Evolutionary conservation across 805 yeast species (phyloP).

Genomic region (Debaryomyces castellii): DNA sequence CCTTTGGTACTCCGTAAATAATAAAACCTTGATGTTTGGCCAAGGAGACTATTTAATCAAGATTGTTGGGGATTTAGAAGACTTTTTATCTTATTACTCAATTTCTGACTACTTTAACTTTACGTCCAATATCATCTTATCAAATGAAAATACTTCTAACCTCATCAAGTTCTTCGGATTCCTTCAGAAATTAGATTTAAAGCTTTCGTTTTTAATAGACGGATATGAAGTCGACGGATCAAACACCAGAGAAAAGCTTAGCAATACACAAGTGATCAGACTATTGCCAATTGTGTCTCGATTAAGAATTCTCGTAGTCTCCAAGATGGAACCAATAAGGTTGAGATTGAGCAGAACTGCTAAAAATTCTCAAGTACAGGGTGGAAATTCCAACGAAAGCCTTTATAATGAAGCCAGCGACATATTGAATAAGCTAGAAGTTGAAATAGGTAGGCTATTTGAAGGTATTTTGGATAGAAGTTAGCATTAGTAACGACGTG

Average conservation of each 20-base stretch:
- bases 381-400: background rate
- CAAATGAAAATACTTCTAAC: conserved; percentile 8
- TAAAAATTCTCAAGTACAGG: background rate
- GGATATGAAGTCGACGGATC: conserved; percentile 19
- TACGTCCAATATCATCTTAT: conserved; percentile 1
- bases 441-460: conserved; percentile 37
- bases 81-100: conserved; percentile 31
- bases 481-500: conserved; percentile 4
- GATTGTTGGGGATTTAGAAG: conserved; percentile 39
- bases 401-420: conserved; percentile 6
- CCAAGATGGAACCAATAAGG: conserved; percentile 20
- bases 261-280: conserved; percentile 33
- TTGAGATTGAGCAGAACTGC: conserved; percentile 5
- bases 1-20: conserved; percentile 32
- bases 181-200: conserved; percentile 30
- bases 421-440: conserved; percentile 24
- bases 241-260: conserved; percentile 13
- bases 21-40: conserved; percentile 24
- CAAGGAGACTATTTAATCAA: conserved; percentile 37
- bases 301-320: conserved; percentile 28
- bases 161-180: conserved; percentile 22
- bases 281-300: conserved; percentile 31
- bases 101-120: conserved; percentile 9
- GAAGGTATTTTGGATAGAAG: conserved; percentile 39
- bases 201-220: conserved; percentile 31